Conservation (phyloP, 345 rosid species). For the Dipteronia dyeriana region DNA sequence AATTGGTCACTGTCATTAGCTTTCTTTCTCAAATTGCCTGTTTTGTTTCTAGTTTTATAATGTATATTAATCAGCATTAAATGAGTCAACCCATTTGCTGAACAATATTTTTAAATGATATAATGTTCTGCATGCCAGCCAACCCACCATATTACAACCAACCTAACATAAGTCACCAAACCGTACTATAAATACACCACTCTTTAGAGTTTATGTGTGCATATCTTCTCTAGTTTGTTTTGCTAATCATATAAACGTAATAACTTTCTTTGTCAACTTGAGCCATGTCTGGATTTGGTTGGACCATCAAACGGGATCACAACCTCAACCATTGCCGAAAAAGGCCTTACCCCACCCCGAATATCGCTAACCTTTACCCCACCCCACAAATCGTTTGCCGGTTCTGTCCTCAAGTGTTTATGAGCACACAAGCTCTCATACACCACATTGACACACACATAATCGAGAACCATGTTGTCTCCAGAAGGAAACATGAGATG, state of each 20-base stretch:
- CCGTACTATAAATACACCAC: conserved; percentile 9
- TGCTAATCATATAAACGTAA: no score
- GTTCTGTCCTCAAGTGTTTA: conserved; percentile 29
- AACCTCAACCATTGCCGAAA: not conserved
- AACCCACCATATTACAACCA: no score
- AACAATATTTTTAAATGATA: no score
- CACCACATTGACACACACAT: conserved; percentile 31
- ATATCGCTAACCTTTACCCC: no score
- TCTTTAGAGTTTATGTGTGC: no score
- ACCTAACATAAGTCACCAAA: not conserved
- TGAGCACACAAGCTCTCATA: conserved; percentile 28
- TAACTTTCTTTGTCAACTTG: no score
- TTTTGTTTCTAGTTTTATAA: not conserved
- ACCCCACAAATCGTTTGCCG: conserved; percentile 32
- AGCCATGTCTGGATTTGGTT: conserved; percentile 29
- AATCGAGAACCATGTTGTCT: not conserved
- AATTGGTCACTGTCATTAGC: not conserved
- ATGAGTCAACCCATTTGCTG: not conserved
- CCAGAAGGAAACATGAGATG: not conserved
- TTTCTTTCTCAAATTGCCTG: not conserved
- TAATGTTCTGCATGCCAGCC: no score
- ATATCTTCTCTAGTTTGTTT: not conserved
- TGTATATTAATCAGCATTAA: conserved; percentile 18
- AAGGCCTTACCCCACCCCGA: not conserved
- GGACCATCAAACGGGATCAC: conserved; percentile 16